These are phyloP conservation scores for Leccinum imitatum DNA, from an alignment of 768 basidiomycete species.

Conservation along the genomic window DNA sequence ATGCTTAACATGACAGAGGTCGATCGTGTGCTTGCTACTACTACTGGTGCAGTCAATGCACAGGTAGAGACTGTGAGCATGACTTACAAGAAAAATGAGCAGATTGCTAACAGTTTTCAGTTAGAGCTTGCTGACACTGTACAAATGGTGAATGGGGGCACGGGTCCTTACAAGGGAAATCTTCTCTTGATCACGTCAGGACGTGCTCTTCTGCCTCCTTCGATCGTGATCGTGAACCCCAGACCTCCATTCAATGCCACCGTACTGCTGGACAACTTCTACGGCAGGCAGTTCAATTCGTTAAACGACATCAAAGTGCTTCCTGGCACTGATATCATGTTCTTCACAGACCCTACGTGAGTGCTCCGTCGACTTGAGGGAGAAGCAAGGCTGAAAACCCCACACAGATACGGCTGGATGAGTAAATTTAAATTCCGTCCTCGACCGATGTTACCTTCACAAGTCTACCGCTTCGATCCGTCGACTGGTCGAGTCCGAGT, in stretches of 20 bases:
- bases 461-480: slow-evolving; percentile 76
- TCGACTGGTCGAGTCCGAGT: slow-evolving; percentile 62
- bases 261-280: slow-evolving; percentile 74
- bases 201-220: slow-evolving; percentile 60
- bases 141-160: slow-evolving; percentile 73
- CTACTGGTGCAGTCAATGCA: slow-evolving; percentile 43
- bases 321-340: slow-evolving; percentile 61
- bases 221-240: slow-evolving; percentile 65
- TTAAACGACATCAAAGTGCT: slow-evolving; percentile 79
- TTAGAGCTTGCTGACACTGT: slow-evolving; percentile 55
- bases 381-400: not conserved
- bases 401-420: slow-evolving; percentile 58
- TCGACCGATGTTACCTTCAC: slow-evolving; percentile 62
- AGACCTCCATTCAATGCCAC: slow-evolving; percentile 63
- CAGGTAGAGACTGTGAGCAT: slow-evolving; percentile 42
- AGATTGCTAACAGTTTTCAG: slow-evolving; percentile 33
- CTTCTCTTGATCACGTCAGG: slow-evolving; percentile 66
- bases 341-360: slow-evolving; percentile 74
- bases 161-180: slow-evolving; percentile 57
- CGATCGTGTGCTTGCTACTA: slow-evolving; percentile 41
- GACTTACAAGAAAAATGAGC: not conserved
- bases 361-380: slow-evolving; percentile 20
- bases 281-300: slow-evolving; percentile 81
- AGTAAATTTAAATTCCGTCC: slow-evolving; percentile 57
- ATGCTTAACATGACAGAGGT: slow-evolving; percentile 62